Conservation (phyloP, 352 stramenopile species). For the Aphanomyces cochlioides region DNA sequence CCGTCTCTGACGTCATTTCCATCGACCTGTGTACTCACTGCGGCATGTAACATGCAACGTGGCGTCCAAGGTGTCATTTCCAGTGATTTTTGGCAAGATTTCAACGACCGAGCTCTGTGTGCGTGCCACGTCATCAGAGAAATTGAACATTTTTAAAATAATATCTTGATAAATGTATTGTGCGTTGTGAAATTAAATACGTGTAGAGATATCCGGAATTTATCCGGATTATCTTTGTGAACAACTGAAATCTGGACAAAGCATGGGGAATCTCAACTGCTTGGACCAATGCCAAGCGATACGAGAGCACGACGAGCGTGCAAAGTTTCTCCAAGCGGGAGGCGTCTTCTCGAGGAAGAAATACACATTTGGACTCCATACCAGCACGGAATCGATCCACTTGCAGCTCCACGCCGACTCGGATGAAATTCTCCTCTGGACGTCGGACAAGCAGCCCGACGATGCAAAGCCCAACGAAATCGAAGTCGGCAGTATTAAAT, state of each 20-base stretch:
- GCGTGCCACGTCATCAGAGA: too few relatives aligned
- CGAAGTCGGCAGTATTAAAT: conserved; percentile 50
- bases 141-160: too few relatives aligned
- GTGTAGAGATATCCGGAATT: neutral
- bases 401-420: conserved; percentile 55
- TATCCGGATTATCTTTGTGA: neutral
- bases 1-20: too few relatives aligned
- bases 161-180: too few relatives aligned
- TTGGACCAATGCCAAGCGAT: conserved; percentile 66
- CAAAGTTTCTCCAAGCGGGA: conserved; percentile 59
- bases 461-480: conserved; percentile 26
- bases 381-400: conserved; percentile 58
- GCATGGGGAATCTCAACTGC: conserved; percentile 82
- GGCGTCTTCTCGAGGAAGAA: conserved; percentile 74
- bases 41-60: too few relatives aligned
- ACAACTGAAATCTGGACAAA: neutral
- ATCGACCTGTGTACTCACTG: too few relatives aligned
- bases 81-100: too few relatives aligned
- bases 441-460: conserved; percentile 26
- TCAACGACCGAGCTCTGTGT: too few relatives aligned
- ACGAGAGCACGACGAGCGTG: conserved; percentile 56
- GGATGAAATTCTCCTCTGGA: conserved; percentile 51
- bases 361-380: conserved; percentile 58
- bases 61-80: too few relatives aligned
- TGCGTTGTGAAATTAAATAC: neutral